Evolutionary conservation across 148 eudicot genomes (phyloP).

Genomic region (Linanthus parryae): DNA sequence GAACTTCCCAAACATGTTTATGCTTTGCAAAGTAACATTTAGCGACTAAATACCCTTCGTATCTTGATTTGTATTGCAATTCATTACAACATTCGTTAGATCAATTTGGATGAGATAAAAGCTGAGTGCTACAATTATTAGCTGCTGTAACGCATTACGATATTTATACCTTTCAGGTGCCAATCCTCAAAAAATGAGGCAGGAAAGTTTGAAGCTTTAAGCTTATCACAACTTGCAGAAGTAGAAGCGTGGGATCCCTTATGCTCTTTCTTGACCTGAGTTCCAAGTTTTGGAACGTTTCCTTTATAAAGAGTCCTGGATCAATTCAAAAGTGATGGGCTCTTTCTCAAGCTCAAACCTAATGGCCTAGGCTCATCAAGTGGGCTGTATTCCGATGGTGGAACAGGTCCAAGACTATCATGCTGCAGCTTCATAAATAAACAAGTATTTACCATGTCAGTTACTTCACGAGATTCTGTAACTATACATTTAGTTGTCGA

Average conservation of each 20-base stretch:
- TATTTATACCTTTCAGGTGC: slow-evolving; percentile 38
- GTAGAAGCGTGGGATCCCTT: not conserved
- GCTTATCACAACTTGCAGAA: slow-evolving; percentile 27
- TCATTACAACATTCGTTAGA: not conserved
- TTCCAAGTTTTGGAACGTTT: slow-evolving; percentile 8
- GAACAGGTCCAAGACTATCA: slow-evolving; percentile 12
- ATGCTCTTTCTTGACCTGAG: slow-evolving; percentile 21
- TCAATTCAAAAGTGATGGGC: slow-evolving; percentile 66
- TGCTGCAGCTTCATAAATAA: slow-evolving; percentile 24
- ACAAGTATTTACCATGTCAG: too few species aligned
- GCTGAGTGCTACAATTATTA: too few species aligned
- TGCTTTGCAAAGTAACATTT: slow-evolving; percentile 54
- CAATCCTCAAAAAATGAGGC: slow-evolving; percentile 36
- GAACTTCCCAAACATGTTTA: slow-evolving; percentile 52
- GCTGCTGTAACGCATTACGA: too few species aligned
- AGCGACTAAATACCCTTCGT: slow-evolving; percentile 46
- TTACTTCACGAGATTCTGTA: too few species aligned
- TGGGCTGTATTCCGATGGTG: slow-evolving; percentile 36
- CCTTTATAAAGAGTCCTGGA: slow-evolving; percentile 61
- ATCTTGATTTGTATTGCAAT: slow-evolving; percentile 40
- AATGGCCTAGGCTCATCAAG: slow-evolving; percentile 70
- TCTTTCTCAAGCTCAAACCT: slow-evolving; percentile 59
- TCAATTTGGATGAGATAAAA: too few species aligned
- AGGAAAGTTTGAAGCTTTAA: slow-evolving; percentile 46
- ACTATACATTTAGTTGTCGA: too few species aligned